Conservation (phyloP, 2,329 filamentous ascomycete species). For the Daldinia eschscholtzii region DNA sequence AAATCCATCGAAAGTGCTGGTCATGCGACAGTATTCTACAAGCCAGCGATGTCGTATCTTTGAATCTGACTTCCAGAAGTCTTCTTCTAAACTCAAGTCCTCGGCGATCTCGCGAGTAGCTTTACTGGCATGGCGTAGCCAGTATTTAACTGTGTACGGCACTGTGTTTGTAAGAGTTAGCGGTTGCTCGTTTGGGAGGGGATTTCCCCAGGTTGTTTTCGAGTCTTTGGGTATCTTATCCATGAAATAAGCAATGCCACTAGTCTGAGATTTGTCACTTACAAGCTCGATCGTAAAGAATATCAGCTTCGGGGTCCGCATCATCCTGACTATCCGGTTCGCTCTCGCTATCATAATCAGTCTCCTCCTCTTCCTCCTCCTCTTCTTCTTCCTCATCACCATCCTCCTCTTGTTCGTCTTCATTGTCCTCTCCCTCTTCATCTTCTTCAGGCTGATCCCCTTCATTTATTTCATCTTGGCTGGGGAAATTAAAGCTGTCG, state of each 20-base stretch:
- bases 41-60: constrained; percentile 56
- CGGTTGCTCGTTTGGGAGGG: background rate
- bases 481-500: constrained; percentile 52
- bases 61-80: constrained; percentile 57
- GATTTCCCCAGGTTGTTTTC: background rate
- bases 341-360: constrained; percentile 35
- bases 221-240: background rate
- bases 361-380: constrained; percentile 26
- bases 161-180: constrained; percentile 35
- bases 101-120: constrained; percentile 59
- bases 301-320: constrained; percentile 49
- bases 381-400: constrained; percentile 33
- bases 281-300: constrained; percentile 46
- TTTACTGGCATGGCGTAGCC: constrained; percentile 58
- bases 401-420: constrained; percentile 10
- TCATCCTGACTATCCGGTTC: constrained; percentile 40
- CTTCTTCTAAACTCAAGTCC: constrained; percentile 54
- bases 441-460: constrained; percentile 27
- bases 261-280: constrained; percentile 19
- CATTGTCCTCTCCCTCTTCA: constrained; percentile 18
- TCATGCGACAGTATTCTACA: constrained; percentile 52
- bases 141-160: constrained; percentile 57
- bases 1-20: constrained; percentile 51
- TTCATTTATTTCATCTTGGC: constrained; percentile 23
- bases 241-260: background rate